A percentile compares a stretch with the other conserved stretches of the same genome.
Conservation (phyloP, 2,329 filamentous ascomycete species). For the Capronia epimyces region DNA sequence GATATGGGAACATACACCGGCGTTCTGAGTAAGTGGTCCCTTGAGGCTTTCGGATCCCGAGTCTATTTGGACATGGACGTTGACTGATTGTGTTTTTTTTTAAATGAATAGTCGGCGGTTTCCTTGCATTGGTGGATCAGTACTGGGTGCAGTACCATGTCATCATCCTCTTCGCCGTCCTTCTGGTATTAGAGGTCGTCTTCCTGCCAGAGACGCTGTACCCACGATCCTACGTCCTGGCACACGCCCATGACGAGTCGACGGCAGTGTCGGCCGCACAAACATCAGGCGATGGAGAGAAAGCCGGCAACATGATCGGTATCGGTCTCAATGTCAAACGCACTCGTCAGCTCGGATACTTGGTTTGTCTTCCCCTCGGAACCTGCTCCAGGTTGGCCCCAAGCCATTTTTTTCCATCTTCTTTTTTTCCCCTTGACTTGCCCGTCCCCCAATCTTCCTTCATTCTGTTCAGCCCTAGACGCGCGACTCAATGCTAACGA, state of each 20-base stretch:
- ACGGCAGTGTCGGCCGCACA: not conserved
- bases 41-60: too few relatives aligned
- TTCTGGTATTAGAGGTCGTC: not conserved
- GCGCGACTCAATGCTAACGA: too few relatives aligned
- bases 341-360: not conserved
- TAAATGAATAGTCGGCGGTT: not conserved
- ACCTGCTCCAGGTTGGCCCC: not conserved
- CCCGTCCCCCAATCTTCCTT: too few relatives aligned
- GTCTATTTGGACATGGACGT: too few relatives aligned
- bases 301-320: too few relatives aligned
- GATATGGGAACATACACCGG: not conserved
- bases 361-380: not conserved
- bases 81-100: too few relatives aligned
- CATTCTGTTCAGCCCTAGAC: too few relatives aligned
- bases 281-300: not conserved
- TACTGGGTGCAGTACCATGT: slow-evolving; percentile 1
- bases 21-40: not conserved
- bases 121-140: not conserved
- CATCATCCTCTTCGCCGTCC: not conserved
- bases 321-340: not conserved
- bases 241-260: not conserved
- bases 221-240: not conserved
- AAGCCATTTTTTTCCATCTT: too few relatives aligned
- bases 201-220: slow-evolving; percentile 5
- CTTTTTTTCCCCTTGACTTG: too few relatives aligned